Evolutionary conservation across 2,329 filamentous ascomycete genomes (phyloP).

Genomic region (Fusarium illudens): DNA sequence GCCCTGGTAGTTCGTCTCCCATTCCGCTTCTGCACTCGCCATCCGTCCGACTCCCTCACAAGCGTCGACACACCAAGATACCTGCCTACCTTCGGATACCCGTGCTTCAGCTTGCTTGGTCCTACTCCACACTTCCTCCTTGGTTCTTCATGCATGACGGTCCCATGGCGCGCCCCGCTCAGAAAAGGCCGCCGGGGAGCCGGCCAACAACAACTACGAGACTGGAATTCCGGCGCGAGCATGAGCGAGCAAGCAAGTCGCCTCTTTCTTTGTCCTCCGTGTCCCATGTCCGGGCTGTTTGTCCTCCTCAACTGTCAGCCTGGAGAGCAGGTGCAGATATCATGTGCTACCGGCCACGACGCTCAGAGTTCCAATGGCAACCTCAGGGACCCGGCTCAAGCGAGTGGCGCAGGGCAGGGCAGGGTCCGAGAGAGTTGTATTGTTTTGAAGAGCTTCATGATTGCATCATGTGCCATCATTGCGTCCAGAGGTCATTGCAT

Average conservation of each 20-base stretch:
- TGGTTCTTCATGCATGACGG: slow-evolving; percentile 20
- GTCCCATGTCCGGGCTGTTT: no score
- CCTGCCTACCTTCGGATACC: neutral
- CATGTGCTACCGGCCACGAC: slow-evolving; percentile 24
- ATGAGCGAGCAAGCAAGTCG: slow-evolving; percentile 10
- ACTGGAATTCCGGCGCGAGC: slow-evolving; percentile 12
- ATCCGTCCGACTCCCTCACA: slow-evolving; percentile 8
- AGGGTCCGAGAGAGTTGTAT: slow-evolving; percentile 3
- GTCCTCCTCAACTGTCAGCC: slow-evolving; percentile 25
- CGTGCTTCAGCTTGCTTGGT: slow-evolving; percentile 38
- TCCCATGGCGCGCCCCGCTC: slow-evolving; percentile 28
- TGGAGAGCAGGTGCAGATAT: slow-evolving; percentile 17
- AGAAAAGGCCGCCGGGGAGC: slow-evolving; percentile 19
- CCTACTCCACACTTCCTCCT: slow-evolving; percentile 38
- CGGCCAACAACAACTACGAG: slow-evolving; percentile 23
- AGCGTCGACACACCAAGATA: slow-evolving; percentile 16
- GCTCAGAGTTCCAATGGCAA: slow-evolving; percentile 3
- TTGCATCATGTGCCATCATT: slow-evolving; percentile 37
- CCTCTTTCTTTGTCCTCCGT: neutral
- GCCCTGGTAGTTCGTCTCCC: neutral
- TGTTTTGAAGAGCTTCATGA: slow-evolving; percentile 12
- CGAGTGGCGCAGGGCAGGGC: slow-evolving; percentile 24
- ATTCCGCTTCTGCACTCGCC: neutral
- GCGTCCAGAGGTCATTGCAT: no score
- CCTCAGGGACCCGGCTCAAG: slow-evolving; percentile 24